Base-by-base conservation (phyloP, 2,329 filamentous ascomycete species). In the Fusarium miscanthi region DNA sequence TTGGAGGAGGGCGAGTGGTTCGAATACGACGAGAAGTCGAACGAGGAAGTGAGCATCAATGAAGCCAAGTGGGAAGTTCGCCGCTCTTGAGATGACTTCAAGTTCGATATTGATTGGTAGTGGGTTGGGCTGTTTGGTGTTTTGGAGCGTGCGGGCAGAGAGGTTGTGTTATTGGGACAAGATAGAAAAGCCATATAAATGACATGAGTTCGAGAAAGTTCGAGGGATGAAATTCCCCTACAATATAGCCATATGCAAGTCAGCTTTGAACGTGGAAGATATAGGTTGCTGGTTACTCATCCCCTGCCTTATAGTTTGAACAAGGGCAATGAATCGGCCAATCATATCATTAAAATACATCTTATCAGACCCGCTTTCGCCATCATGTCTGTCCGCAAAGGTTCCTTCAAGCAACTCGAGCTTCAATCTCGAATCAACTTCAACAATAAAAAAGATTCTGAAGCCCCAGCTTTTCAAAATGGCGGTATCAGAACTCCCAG, bases 1-100 rank as follows among this genome's bases (percentile, higher is more conserved):
- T 83, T 99, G 61, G 85, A 86, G 0, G 96, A 99, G 33, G 95
- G 93, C 31, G 96, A 99, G 77, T 99, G 96, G 96, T 99, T 93
- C 82, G 95, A 98, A 77, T 99, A 98, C 78, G 95, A 98, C 76
- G 95, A 98, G 83, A 98, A 98, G 85, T 88, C 93, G 1, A 88
- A 92, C 2, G 94, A 97, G 54, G 95, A 98, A 82, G 95, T 98
- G 51, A 96, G 93, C 81, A 94, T 98, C 80, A 95, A 94, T 80
- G 93, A 96, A 35, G 82, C 97, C 61, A 93, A 89, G 69, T 99
- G 94, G 94, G 91, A 94, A 74, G 92, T 99, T 74, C 88, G 89
- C 72, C 87, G 94, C 73, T 89, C 90, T 40, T 96, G 87, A 58
- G 35, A 25, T 19, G 23, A 19, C 43, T 14, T 58, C 27, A 23